Base-by-base conservation (phyloP, 352 stramenopile species). In the Stramenopiles sp. region DNA sequence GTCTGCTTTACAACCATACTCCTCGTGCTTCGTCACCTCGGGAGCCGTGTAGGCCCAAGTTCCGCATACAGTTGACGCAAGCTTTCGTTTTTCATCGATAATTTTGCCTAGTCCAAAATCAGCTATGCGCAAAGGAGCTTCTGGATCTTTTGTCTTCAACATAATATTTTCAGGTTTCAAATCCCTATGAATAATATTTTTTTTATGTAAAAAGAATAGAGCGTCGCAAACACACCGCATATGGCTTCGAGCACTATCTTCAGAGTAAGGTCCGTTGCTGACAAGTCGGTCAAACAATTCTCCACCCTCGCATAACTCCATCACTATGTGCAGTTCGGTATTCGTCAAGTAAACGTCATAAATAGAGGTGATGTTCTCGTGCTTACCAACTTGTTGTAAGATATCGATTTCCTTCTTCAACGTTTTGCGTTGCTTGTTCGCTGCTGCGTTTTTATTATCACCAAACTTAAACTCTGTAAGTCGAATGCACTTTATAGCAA, bases 161-260 rank as follows among this genome's bases (percentile, higher is more conserved):
- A 78, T 14, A 78, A 78, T 14, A 78, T 78, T 78, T 78, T 78
- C 71, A 14, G 71, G 71, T 33, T 78, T 78, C 71, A 78, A 14
- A 33, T 78, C 71, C 8, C 4, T 14, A 78, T 78, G 71, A 78
- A 78, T 14, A 14, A 78, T 14, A 33, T 14, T 14, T 14, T 14
- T 14, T 14, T 31, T 14, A 33, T 78, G 71, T 14, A 14, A 4
- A 78, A 14, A 14, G 4, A 33, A 33, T 14, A 78, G 14, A 31
- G 71, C 71, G 14, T 14, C 8, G 4, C 4, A 4, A 33, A 78
- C 22, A 14, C 4, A 14, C 4, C 71, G 71, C 22, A 78, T 78
- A 14, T 4, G 4, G 8, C 14, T 14, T 14, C 71, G 71, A 33
- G 71, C 71, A 4, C 1, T 33, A 14, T 78, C 22, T 33, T 78